A percentile compares a stretch with the other conserved stretches of the same genome.
These are phyloP conservation scores for Plasmodium coatneyi DNA, from an alignment of 169 alveolate species.

Conservation along the genomic window DNA sequence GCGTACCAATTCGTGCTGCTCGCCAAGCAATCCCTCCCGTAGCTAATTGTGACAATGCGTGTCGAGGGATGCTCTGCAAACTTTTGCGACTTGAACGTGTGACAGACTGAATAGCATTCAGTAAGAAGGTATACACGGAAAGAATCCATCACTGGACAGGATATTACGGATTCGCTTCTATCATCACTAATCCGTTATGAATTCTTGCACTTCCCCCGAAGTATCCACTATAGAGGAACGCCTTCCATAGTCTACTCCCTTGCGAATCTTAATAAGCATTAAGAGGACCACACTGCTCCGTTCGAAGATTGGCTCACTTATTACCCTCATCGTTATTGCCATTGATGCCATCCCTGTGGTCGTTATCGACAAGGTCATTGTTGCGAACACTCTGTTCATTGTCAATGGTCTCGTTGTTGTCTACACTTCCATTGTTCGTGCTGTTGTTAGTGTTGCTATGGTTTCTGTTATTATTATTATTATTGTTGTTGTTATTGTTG, in stretches of 20 bases:
- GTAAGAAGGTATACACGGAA: neutral
- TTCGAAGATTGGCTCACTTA: neutral
- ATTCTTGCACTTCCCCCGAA: neutral
- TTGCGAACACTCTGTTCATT: neutral
- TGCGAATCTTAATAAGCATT: neutral
- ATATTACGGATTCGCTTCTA: neutral
- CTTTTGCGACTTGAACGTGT: neutral
- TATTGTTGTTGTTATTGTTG: neutral
- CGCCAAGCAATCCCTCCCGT: neutral
- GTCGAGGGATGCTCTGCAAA: neutral
- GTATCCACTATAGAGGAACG: neutral
- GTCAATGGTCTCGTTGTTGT: slow-evolving; percentile 9
- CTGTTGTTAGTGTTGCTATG: slow-evolving; percentile 15
- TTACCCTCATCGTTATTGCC: neutral
- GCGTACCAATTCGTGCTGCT: neutral
- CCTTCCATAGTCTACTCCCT: neutral
- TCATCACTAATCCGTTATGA: neutral
- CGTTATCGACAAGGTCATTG: neutral
- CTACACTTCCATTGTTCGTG: slow-evolving; percentile 16
- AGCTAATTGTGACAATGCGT: neutral
- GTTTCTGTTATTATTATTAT: neutral
- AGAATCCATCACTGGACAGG: neutral
- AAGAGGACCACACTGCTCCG: neutral
- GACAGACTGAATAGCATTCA: neutral
- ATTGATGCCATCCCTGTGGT: neutral